A percentile compares a stretch with the other conserved stretches of the same genome.
Conservation (phyloP, 2,329 filamentous ascomycete genomes). For the Aspergillus sp. region DNA sequence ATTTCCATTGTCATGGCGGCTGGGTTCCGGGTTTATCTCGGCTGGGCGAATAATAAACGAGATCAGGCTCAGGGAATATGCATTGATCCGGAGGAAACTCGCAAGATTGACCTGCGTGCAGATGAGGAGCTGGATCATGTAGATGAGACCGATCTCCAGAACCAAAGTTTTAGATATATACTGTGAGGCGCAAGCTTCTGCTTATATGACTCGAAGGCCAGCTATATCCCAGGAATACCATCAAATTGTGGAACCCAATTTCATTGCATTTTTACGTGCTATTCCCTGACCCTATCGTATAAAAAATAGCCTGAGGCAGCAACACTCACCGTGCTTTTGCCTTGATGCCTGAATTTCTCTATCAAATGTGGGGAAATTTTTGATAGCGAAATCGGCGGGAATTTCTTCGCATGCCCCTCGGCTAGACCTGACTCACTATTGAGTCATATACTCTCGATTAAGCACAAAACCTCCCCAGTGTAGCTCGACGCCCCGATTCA, state of each 20-base stretch:
- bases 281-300: too few relatives aligned
- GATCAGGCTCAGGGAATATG: slow-evolving; percentile 15
- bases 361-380: slow-evolving; percentile 12
- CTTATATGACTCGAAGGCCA: too few relatives aligned
- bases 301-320: background rate
- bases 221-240: too few relatives aligned
- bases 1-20: slow-evolving; percentile 17
- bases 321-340: background rate
- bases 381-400: slow-evolving; percentile 29
- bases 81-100: slow-evolving; percentile 15
- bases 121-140: slow-evolving; percentile 17
- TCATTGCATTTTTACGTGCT: too few relatives aligned
- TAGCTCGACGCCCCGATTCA: slow-evolving; percentile 8
- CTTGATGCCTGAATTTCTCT: background rate
- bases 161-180: slow-evolving; percentile 12
- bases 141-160: slow-evolving; percentile 23
- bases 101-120: slow-evolving; percentile 7
- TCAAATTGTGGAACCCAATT: too few relatives aligned
- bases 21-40: slow-evolving; percentile 15
- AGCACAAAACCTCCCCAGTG: background rate
- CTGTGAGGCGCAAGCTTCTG: background rate
- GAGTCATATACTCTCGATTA: slow-evolving; percentile 6
- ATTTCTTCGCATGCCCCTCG: slow-evolving; percentile 27
- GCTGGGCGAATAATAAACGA: slow-evolving; percentile 11
- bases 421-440: slow-evolving; percentile 24